Percentiles rank a stretch among this genome's conserved stretches.
phyloP scores from a whole-genome alignment of 352 stramenopile genomes.

The Phytophthora agathidicida region DNA sequence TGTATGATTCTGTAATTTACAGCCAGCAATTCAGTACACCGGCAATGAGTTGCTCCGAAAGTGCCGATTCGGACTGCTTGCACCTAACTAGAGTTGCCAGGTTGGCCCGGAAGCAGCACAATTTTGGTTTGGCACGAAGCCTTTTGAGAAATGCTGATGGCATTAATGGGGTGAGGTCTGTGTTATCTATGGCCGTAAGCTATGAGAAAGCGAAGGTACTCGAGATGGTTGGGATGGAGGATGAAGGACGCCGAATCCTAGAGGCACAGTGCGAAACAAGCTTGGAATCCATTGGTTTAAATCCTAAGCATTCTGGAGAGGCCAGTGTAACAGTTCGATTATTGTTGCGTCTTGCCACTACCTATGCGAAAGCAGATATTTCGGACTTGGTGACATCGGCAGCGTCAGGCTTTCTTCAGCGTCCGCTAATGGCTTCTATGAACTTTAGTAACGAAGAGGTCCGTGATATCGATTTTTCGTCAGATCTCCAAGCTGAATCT shows the following conservation, averaged over 20 bases:
- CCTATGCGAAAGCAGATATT: slow-evolving; percentile 22
- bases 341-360: slow-evolving; percentile 40
- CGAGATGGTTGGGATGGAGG: slow-evolving; percentile 35
- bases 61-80: slow-evolving; percentile 16
- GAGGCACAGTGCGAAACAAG: slow-evolving; percentile 32
- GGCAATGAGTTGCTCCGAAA: background rate
- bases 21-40: slow-evolving; percentile 29
- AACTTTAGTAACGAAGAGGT: background rate
- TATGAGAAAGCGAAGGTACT: slow-evolving; percentile 54
- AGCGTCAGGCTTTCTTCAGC: slow-evolving; percentile 17
- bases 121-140: slow-evolving; percentile 41
- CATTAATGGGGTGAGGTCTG: background rate
- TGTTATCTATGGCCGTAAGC: slow-evolving; percentile 10
- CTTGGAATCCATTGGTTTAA: slow-evolving; percentile 12
- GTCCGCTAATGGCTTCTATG: background rate
- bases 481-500: slow-evolving; percentile 13
- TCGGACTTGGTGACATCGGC: slow-evolving; percentile 16
- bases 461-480: background rate
- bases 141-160: slow-evolving; percentile 41
- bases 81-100: slow-evolving; percentile 43
- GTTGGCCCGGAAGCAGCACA: slow-evolving; percentile 62
- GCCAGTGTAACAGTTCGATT: slow-evolving; percentile 15
- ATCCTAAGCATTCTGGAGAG: background rate
- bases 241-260: slow-evolving; percentile 37
- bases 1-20: slow-evolving; percentile 49